A percentile compares a stretch with the other conserved stretches of the same genome.
These are phyloP conservation scores for Paraphoma sp. DNA, from an alignment of 2,329 filamentous ascomycete genomes.

Conservation along the genomic window DNA sequence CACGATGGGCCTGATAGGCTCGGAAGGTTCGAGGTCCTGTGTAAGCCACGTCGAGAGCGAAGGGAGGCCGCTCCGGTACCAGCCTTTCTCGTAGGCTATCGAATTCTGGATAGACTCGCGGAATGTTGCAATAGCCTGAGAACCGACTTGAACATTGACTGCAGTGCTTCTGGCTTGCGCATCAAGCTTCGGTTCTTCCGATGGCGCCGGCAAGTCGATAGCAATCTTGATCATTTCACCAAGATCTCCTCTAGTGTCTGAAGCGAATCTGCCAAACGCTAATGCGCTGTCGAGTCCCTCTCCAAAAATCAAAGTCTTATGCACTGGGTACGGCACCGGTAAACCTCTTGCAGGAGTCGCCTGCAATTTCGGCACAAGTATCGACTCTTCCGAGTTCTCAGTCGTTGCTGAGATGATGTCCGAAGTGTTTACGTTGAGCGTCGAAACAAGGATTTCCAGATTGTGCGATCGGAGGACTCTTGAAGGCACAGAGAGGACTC, in stretches of 20 bases:
- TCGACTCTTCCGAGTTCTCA: constrained; percentile 64
- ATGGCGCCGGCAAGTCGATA: constrained; percentile 61
- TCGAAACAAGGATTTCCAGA: constrained; percentile 68
- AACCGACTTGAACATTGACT: constrained; percentile 70
- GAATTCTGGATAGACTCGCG: constrained; percentile 74
- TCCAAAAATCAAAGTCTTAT: constrained; percentile 77
- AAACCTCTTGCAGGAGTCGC: constrained; percentile 70
- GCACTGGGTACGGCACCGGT: constrained; percentile 79
- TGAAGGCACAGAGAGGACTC: constrained; percentile 69
- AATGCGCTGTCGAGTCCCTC: constrained; percentile 74
- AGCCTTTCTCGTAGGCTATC: constrained; percentile 73
- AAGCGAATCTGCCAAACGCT: constrained; percentile 53
- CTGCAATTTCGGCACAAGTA: constrained; percentile 77
- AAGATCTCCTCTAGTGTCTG: constrained; percentile 46
- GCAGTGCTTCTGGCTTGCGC: constrained; percentile 34
- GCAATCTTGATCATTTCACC: constrained; percentile 60
- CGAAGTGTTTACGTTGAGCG: constrained; percentile 55
- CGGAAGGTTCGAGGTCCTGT: constrained; percentile 42
- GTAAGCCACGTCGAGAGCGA: constrained; percentile 70
- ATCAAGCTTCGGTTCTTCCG: constrained; percentile 42
- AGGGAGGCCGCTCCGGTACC: constrained; percentile 75
- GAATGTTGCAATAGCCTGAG: constrained; percentile 69
- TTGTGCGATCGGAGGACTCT: constrained; percentile 66
- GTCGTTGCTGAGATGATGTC: constrained; percentile 33
- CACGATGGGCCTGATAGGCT: constrained; percentile 69